Conservation (phyloP, 202 grass and related monocot species). For the Elaeis oleifera region DNA sequence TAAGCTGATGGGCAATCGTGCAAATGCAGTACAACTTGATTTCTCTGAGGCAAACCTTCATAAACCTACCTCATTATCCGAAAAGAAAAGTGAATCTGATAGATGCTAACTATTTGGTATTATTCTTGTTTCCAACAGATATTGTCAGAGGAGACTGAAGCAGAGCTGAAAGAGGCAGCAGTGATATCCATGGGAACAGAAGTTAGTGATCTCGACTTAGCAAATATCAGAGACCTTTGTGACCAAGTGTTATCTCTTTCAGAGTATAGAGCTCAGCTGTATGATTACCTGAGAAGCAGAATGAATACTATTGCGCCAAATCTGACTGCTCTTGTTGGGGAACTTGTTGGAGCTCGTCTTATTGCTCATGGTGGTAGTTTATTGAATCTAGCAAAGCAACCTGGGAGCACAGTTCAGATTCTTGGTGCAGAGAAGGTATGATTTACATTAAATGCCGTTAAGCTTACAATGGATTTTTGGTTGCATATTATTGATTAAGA, state of each 20-base stretch:
- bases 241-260: conserved; percentile 91
- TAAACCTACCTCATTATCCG: background rate
- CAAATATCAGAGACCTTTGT: conserved; percentile 75
- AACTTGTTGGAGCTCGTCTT: conserved; percentile 82
- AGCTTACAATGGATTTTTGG: background rate
- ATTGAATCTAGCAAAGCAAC: conserved; percentile 88
- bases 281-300: conserved; percentile 66
- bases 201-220: conserved; percentile 74
- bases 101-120: background rate
- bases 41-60: conserved; percentile 69
- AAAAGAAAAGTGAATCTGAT: conserved; percentile 3
- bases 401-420: conserved; percentile 94
- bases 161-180: conserved; percentile 65
- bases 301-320: conserved; percentile 97
- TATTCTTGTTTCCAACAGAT: conserved; percentile 34
- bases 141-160: conserved; percentile 61
- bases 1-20: conserved; percentile 67
- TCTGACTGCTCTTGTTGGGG: conserved; percentile 79
- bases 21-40: conserved; percentile 65
- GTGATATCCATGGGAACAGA: conserved; percentile 98
- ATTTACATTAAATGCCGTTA: background rate
- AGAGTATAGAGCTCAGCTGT: conserved; percentile 81
- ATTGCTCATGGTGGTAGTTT: conserved; percentile 90
- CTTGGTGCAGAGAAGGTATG: conserved; percentile 90
- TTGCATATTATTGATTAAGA: too few species aligned